Base-by-base conservation (phyloP, 1,284 basidiomycete genomes). In the Dichomitus squalens region DNA sequence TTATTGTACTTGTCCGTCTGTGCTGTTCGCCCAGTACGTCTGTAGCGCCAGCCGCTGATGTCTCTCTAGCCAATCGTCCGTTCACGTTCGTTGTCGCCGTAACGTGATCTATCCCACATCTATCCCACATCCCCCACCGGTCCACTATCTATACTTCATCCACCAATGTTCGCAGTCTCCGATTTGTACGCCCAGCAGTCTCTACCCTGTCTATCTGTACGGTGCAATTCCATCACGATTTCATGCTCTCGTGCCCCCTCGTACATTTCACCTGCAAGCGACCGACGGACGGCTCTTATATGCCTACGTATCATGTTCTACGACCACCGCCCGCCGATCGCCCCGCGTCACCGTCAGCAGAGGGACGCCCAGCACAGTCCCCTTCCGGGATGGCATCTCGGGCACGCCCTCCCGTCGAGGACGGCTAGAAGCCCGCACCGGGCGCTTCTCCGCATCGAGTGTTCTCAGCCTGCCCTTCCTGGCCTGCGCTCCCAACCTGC, bases 371-470 rank as follows among this genome's bases (percentile, higher is more conserved):
- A 31, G 11, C 6, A 31, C 6, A 31, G 11, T 31, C 29, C 29
- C 29, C 11, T 11, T 31, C 29, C 6, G 5, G 29, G 29, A 11
- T 31, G 5, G 29, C 29, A 31, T 52, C 44, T 14, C 16, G 38
- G 53, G 49, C 53, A 54, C 53, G 57, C 52, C 36, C 36, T 50
- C 29, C 12, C 35, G 5, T 54, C 48, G 57, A 49, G 57, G 52
- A 31, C 53, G 41, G 52, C 49, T 47, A 49, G 52, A 58, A 59
- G 48, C 52, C 8, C 34, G 7, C 20, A 9, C n/a, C 34, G 21
- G n/a, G 33, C 35, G 34, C 48, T 29, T 44, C 34, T 27, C 23
- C 35, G 14, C 31, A 20, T 21, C 20, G 6, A 23, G 33, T 35
- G 34, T n/a, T 38, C 20, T 27, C 40, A 41, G 11, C 12, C 4